A percentile compares a stretch with the other conserved stretches of the same genome.
Evolutionary conservation across 75 land plant species (phyloP).

Genomic region (Sequoia sempervirens): DNA sequence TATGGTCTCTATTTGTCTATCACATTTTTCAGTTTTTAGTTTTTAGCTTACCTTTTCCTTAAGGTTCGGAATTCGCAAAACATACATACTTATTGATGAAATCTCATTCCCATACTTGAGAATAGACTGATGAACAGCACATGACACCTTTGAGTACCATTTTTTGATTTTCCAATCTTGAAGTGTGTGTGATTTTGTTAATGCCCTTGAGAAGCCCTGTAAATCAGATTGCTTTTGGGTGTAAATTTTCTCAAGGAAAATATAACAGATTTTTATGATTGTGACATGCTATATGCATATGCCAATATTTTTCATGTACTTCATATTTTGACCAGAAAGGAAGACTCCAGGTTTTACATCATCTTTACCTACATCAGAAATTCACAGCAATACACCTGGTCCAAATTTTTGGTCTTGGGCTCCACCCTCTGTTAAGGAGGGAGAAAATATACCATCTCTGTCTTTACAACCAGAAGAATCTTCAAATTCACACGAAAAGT

Average conservation of each 20-base stretch:
- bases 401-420: constrained; percentile 99
- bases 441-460: constrained; percentile 3
- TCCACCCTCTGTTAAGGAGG: constrained; percentile 40
- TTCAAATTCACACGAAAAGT: constrained; percentile 12
- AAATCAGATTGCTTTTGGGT: background rate
- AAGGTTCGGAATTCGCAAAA: background rate
- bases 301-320: background rate
- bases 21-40: background rate
- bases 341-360: background rate
- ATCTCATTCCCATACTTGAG: background rate
- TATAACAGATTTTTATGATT: background rate
- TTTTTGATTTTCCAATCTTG: background rate
- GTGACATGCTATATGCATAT: background rate
- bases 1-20: background rate
- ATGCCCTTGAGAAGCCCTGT: background rate
- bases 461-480: constrained; percentile 10
- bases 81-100: background rate
- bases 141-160: background rate
- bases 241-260: background rate
- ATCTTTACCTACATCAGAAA: constrained; percentile 18
- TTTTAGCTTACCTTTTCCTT: background rate
- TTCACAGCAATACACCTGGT: constrained; percentile 60
- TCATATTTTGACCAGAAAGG: background rate
- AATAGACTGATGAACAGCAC: background rate
- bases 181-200: background rate